Conservation (phyloP, 192 early-diverging fungal genomes). For the Coemansia reversa region DNA sequence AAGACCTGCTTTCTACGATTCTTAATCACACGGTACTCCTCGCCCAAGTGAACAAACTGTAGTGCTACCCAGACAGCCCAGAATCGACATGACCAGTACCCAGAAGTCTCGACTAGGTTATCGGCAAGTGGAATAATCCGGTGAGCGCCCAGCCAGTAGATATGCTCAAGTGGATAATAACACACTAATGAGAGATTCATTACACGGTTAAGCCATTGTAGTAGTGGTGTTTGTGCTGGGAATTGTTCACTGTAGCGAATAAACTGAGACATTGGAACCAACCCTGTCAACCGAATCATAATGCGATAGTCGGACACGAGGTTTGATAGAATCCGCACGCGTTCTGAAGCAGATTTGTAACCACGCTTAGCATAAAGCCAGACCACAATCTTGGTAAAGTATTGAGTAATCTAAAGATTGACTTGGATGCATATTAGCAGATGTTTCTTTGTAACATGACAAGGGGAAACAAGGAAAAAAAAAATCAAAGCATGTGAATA, state of each 20-base stretch:
- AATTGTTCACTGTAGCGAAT: slow-evolving; percentile 75
- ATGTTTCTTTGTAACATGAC: too few species aligned
- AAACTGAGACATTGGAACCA: slow-evolving; percentile 86
- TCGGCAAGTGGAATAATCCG: slow-evolving; percentile 75
- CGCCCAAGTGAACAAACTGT: slow-evolving; percentile 80
- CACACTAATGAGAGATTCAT: slow-evolving; percentile 81
- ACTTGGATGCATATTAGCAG: neutral
- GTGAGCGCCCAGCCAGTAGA: slow-evolving; percentile 91
- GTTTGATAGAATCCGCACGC: slow-evolving; percentile 74
- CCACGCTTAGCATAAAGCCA: slow-evolving; percentile 69
- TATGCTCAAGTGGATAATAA: slow-evolving; percentile 97
- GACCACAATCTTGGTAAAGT: slow-evolving; percentile 86
- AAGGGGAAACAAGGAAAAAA: neutral
- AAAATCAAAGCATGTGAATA: slow-evolving; percentile 11
- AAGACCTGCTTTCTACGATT: slow-evolving; percentile 47
- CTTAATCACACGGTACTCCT: slow-evolving; percentile 64
- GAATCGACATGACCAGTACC: slow-evolving; percentile 94
- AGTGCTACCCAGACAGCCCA: slow-evolving; percentile 92
- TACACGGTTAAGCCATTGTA: slow-evolving; percentile 73
- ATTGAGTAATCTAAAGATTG: slow-evolving; percentile 76
- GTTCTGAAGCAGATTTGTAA: slow-evolving; percentile 61
- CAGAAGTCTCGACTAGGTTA: slow-evolving; percentile 69
- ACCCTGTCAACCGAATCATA: slow-evolving; percentile 79
- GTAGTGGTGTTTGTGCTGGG: slow-evolving; percentile 62
- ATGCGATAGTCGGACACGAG: slow-evolving; percentile 93